Evolutionary conservation across 345 rosid genomes (phyloP).

Genomic region (Heritiera fomes): DNA sequence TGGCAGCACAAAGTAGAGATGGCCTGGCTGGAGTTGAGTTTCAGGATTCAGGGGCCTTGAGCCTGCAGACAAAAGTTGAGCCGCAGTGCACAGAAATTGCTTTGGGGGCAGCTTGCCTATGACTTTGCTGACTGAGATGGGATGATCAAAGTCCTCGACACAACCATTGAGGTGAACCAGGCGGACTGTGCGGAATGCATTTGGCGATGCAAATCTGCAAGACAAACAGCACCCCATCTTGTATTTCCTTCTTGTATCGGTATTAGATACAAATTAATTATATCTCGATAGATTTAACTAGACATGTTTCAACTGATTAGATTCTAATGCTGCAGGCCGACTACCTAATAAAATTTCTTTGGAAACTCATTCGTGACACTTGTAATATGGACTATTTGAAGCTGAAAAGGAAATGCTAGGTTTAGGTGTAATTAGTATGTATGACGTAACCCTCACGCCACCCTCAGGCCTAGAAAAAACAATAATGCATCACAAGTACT

Average conservation of each 20-base stretch:
- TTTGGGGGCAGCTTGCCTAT: slow-evolving; percentile 24
- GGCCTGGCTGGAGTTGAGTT: slow-evolving; percentile 37
- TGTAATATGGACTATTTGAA: neutral
- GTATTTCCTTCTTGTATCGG: neutral
- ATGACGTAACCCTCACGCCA: too few relatives aligned
- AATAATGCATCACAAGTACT: too few relatives aligned
- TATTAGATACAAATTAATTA: neutral
- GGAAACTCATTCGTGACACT: neutral
- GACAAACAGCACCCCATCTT: slow-evolving; percentile 9
- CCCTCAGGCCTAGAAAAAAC: too few relatives aligned
- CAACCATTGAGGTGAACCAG: slow-evolving; percentile 48
- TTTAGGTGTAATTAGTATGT: too few relatives aligned
- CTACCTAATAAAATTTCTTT: neutral
- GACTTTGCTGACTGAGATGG: slow-evolving; percentile 37
- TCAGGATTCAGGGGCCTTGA: slow-evolving; percentile 35
- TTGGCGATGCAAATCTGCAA: neutral
- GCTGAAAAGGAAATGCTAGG: too few relatives aligned
- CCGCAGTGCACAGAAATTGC: slow-evolving; percentile 44
- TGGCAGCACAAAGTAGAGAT: slow-evolving; percentile 48
- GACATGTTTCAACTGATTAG: neutral
- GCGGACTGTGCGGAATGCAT: slow-evolving; percentile 26
- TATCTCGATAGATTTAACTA: neutral
- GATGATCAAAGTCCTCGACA: slow-evolving; percentile 40
- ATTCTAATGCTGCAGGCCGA: neutral
- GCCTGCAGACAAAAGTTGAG: slow-evolving; percentile 35